Conservation (phyloP, 2,329 filamentous ascomycete species). For the Colletotrichum orbiculare region DNA sequence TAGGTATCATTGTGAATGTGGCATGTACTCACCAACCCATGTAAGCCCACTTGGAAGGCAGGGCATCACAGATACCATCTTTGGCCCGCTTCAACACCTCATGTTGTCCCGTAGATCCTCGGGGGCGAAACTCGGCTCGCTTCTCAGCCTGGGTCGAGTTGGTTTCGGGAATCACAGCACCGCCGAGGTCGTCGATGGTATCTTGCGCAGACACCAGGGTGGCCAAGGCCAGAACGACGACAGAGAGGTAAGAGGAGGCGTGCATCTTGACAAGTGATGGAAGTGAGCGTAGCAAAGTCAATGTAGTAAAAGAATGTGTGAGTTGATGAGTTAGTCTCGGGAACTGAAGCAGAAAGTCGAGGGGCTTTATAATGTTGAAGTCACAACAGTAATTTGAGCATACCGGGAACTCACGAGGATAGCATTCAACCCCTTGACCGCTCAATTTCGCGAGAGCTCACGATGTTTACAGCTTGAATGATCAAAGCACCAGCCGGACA, state of each 20-base stretch:
- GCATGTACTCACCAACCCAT: constrained; percentile 12
- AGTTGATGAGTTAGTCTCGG: too few species aligned
- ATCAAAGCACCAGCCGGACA: too few species aligned
- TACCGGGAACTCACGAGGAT: too few species aligned
- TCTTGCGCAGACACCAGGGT: neutral
- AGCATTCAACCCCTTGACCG: too few species aligned
- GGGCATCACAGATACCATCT: constrained; percentile 4
- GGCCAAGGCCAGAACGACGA: neutral
- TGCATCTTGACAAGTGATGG: neutral
- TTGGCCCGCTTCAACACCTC: neutral
- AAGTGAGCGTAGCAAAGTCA: too few species aligned
- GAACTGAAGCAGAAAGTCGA: too few species aligned
- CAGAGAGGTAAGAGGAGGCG: neutral
- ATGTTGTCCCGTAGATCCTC: neutral
- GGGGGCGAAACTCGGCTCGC: neutral
- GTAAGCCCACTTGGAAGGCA: constrained; percentile 4
- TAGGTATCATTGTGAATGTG: neutral
- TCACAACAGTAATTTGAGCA: too few species aligned
- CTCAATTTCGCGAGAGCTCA: too few species aligned
- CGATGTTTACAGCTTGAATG: too few species aligned
- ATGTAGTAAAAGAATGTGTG: too few species aligned
- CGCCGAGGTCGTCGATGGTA: neutral
- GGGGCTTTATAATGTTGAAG: too few species aligned
- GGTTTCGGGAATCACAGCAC: neutral
- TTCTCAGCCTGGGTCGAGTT: neutral